A percentile compares a stretch with the other conserved stretches of the same genome.
These are phyloP conservation scores for Microdochium trichocladiopsis DNA, from an alignment of 2,329 filamentous ascomycete species.

Conservation along the genomic window DNA sequence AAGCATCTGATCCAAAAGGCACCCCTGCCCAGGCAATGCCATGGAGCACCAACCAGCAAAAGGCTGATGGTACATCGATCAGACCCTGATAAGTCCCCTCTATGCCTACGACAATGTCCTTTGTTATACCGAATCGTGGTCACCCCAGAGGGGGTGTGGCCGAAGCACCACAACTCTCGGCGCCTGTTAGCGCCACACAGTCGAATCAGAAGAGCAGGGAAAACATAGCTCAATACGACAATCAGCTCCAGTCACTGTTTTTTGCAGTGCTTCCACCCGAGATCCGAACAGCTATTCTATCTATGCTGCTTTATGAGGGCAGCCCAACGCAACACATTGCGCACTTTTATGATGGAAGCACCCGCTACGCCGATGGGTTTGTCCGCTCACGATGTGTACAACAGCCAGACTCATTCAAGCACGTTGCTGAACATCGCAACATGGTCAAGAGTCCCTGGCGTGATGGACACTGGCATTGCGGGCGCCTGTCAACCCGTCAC, in stretches of 20 bases:
- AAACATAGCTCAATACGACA: too few relatives aligned
- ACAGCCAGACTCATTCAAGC: neutral
- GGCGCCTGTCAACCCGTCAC: neutral
- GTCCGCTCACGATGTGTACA: neutral
- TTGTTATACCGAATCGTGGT: too few relatives aligned
- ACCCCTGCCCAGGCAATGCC: too few relatives aligned
- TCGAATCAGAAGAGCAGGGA: neutral
- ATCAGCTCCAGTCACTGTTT: neutral
- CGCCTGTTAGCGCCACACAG: too few relatives aligned
- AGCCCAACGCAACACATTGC: conserved; percentile 1
- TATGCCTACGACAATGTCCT: too few relatives aligned
- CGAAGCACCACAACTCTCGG: too few relatives aligned
- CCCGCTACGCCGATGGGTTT: neutral
- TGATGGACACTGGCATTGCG: conserved; percentile 1
- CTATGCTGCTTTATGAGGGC: neutral
- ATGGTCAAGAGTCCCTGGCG: conserved; percentile 1
- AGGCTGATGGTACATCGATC: too few relatives aligned
- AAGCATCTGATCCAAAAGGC: too few relatives aligned
- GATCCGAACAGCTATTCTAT: conserved; percentile 1
- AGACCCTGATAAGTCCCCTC: too few relatives aligned
- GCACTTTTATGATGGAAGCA: neutral
- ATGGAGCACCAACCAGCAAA: too few relatives aligned
- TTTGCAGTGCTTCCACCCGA: neutral
- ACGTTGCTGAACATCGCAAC: neutral
- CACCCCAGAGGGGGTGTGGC: too few relatives aligned